Evolutionary conservation across 1,284 basidiomycete genomes (phyloP).

Genomic region (Boletus chippewaensis): DNA sequence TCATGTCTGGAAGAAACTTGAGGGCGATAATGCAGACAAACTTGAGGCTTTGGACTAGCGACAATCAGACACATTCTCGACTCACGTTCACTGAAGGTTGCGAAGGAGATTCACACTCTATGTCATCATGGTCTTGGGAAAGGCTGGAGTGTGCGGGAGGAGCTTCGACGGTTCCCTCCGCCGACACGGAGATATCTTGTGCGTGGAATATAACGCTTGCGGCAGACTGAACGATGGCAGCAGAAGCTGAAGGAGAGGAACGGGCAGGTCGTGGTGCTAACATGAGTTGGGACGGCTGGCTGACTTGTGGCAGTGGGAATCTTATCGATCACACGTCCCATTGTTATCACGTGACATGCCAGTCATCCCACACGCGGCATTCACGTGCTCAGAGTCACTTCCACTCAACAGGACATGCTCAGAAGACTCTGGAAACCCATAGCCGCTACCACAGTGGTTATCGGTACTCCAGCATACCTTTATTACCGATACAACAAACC

Average conservation of each 20-base stretch:
- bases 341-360: conserved; percentile 20
- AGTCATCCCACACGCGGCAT: neutral
- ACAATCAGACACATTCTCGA: conserved; percentile 26
- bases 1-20: conserved; percentile 20
- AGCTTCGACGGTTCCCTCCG: conserved; percentile 2
- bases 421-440: conserved; percentile 57
- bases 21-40: conserved; percentile 15
- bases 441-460: conserved; percentile 35
- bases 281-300: conserved; percentile 15
- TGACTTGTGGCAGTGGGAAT: conserved; percentile 22
- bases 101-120: conserved; percentile 19
- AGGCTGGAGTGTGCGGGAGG: neutral
- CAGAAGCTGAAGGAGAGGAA: conserved; percentile 1
- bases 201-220: conserved; percentile 10
- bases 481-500: conserved; percentile 36
- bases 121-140: conserved; percentile 8
- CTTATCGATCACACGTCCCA: conserved; percentile 18
- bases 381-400: too few species aligned
- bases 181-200: conserved; percentile 5
- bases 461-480: conserved; percentile 40
- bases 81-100: conserved; percentile 27
- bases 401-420: conserved; percentile 41
- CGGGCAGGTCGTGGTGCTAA: conserved; percentile 26
- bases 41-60: conserved; percentile 28
- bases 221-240: neutral